Percentiles rank a stretch among this genome's conserved stretches.
These are phyloP conservation scores for Salix exigua DNA, from an alignment of 345 rosid species.

Conservation along the genomic window DNA sequence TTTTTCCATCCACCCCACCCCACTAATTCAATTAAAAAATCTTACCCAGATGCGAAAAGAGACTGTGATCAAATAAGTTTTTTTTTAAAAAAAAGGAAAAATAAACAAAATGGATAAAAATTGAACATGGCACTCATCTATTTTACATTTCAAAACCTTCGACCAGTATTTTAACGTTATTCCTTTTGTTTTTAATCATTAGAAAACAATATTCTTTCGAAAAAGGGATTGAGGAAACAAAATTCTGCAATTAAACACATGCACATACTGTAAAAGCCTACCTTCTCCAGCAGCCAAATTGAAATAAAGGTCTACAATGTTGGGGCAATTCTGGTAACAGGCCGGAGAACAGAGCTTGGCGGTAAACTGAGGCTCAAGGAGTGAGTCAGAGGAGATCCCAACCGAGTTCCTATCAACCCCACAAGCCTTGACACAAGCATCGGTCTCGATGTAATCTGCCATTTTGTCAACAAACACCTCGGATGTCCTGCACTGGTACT, in stretches of 20 bases:
- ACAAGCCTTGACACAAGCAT: conserved; percentile 66
- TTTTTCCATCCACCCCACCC: no score
- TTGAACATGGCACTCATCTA: background rate
- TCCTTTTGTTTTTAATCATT: background rate
- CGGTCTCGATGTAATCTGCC: conserved; percentile 69
- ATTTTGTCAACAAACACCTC: conserved; percentile 72
- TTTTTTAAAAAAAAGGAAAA: no score
- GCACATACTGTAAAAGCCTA: conserved; percentile 10
- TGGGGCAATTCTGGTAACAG: conserved; percentile 74
- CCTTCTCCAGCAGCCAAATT: conserved; percentile 98
- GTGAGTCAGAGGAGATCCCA: conserved; percentile 89
- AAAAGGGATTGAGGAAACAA: background rate
- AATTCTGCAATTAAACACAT: background rate
- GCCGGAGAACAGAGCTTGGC: conserved; percentile 73
- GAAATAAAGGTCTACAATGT: conserved; percentile 89
- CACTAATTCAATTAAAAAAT: no score
- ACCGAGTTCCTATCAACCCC: conserved; percentile 76
- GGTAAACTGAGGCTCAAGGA: conserved; percentile 73
- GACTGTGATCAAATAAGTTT: no score
- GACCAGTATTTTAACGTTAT: background rate
- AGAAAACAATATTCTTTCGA: background rate
- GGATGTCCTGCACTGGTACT: conserved; percentile 76
- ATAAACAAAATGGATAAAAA: background rate
- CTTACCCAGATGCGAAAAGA: background rate
- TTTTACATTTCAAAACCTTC: background rate